phyloP scores from a whole-genome alignment of 805 yeast genomes.

The Starmera amethionina region DNA sequence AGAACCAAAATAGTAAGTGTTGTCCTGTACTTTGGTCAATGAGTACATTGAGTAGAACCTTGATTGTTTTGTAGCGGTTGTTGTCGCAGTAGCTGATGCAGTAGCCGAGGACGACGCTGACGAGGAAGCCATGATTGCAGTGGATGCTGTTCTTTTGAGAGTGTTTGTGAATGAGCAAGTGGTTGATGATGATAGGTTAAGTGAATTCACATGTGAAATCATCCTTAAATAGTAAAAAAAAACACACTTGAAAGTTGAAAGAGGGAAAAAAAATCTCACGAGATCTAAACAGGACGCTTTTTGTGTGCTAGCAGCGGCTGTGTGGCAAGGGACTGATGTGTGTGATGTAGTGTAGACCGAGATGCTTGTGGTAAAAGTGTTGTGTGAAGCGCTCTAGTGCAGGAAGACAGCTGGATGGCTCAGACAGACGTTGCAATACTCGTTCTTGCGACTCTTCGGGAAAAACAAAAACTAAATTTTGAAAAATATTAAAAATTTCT shows the following conservation, averaged over 20 bases:
- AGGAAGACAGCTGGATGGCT: too few species aligned
- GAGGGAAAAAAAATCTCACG: neutral
- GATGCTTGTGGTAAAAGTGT: too few species aligned
- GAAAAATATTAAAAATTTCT: too few species aligned
- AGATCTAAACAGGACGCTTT: too few species aligned
- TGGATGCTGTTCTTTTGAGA: neutral
- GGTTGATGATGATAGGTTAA: neutral
- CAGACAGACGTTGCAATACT: too few species aligned
- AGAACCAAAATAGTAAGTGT: slow-evolving; percentile 27
- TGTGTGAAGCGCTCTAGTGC: too few species aligned
- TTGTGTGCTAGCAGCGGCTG: too few species aligned
- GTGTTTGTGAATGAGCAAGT: neutral
- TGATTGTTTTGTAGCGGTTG: slow-evolving; percentile 31
- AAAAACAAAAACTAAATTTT: too few species aligned
- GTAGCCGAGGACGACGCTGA: slow-evolving; percentile 21
- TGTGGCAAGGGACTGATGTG: too few species aligned
- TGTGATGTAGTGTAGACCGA: too few species aligned
- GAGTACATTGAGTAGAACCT: slow-evolving; percentile 28
- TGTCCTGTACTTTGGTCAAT: slow-evolving; percentile 13
- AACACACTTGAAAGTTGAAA: neutral
- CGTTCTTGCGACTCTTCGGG: too few species aligned
- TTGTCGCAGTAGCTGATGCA: slow-evolving; percentile 48
- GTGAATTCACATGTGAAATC: neutral
- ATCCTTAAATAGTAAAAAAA: neutral
- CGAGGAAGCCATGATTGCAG: slow-evolving; percentile 1